A percentile compares a stretch with the other conserved stretches of the same genome.
phyloP scores from a whole-genome alignment of 345 rosid species.

The Euclidium syriacum region DNA sequence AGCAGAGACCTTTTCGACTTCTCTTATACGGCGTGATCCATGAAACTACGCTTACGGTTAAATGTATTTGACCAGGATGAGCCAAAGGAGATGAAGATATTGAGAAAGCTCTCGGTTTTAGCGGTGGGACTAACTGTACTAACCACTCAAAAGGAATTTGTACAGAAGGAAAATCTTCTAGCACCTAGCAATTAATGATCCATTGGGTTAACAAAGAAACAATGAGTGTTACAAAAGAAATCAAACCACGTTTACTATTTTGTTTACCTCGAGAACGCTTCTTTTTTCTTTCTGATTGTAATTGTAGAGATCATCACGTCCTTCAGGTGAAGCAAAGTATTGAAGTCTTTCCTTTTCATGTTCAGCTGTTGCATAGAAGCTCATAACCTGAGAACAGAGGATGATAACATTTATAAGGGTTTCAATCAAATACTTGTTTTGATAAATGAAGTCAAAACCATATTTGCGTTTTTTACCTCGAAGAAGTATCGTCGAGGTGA shows the following conservation, averaged over 20 bases:
- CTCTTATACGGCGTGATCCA: slow-evolving; percentile 90
- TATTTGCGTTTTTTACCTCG: slow-evolving; percentile 55
- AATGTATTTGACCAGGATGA: slow-evolving; percentile 77
- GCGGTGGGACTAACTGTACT: slow-evolving; percentile 84
- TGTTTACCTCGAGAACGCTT: slow-evolving; percentile 76
- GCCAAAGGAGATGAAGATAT: slow-evolving; percentile 81
- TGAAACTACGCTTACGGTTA: slow-evolving; percentile 75
- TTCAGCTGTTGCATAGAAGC: slow-evolving; percentile 73
- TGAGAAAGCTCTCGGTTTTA: slow-evolving; percentile 82
- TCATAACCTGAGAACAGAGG: slow-evolving; percentile 60
- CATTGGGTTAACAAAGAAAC: too few relatives aligned
- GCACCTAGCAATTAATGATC: slow-evolving; percentile 42
- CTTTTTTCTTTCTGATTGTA: slow-evolving; percentile 92
- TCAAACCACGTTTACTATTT: not conserved
- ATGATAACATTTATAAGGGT: slow-evolving; percentile 8
- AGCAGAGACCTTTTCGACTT: slow-evolving; percentile 74
- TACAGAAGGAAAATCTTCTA: slow-evolving; percentile 93
- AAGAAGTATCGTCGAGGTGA: slow-evolving; percentile 90
- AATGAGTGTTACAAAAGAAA: not conserved
- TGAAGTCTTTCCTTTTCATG: slow-evolving; percentile 86
- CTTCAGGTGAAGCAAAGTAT: slow-evolving; percentile 86
- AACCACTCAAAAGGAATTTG: slow-evolving; percentile 92
- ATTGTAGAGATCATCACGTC: slow-evolving; percentile 87
- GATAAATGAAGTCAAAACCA: not conserved
- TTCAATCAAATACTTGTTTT: slow-evolving; percentile 8